Evolutionary conservation across 495 filamentous ascomycete species (phyloP), one percentile per base, ranked within the genome.

Genomic region (Penicillium malachiteum): DNA sequence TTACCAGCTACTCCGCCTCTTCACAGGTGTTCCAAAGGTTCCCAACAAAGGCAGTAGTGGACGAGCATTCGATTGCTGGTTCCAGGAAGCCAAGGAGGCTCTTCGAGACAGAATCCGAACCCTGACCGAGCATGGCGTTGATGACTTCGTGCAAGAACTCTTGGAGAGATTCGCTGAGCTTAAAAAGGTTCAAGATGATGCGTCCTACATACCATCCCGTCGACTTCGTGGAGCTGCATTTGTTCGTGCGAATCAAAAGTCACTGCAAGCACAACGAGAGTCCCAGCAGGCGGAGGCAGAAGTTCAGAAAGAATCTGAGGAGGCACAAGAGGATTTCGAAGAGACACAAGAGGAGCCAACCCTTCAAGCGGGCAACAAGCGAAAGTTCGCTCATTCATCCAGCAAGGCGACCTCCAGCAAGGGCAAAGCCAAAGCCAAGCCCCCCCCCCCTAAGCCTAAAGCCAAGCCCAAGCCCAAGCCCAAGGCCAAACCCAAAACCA

Each of bases 41-140:
- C 75, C 77, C 8, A 44, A 26, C 4, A 11, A 21, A 11, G 17
- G 17, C 9, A 40, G 56, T 2, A 72, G 64, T 10, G 63, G 69
- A 59, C 71, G 81, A 1, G 69, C 68, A 13, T 84, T 81, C 50
- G 71, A 74, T 35, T 66, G 71, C 39, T 89, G 86, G 86, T 77
- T 84, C 42, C 53, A 71, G 17, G 69, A 69, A 48, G 77, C 81
- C 2, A 57, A 67, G 4, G 47, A 39, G 2, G 67, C 71, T 14
- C 54, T 87, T 21, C 68, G 56, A n/a, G 64, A 67, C 1, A 71
- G 80, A 35, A 66, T 84, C 6, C 54, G 69, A 3, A 50, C 62
- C 10, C 58, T 84, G 31, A 53, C 53, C n/a, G 35, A 54, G 6
- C 8, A 59, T 6, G 73, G 65, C 2, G 59, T 63, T 10, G 31